Conservation (phyloP, 1,139 yeast species). For the Debaryomycetaceae sp. region DNA sequence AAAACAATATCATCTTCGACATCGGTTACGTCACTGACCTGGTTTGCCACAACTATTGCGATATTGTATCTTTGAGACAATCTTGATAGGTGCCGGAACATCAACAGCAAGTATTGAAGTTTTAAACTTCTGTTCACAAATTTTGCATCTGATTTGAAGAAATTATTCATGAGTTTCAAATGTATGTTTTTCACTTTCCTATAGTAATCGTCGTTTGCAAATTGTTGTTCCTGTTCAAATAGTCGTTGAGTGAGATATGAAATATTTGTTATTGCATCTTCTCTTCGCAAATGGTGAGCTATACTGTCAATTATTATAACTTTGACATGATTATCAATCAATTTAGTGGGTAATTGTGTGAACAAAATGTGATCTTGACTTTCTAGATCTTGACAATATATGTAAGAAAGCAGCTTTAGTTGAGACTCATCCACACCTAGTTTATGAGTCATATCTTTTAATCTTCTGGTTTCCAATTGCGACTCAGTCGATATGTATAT, state of each 20-base stretch:
- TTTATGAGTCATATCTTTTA: conserved; percentile 28
- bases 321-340: conserved; percentile 41
- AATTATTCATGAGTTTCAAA: conserved; percentile 24
- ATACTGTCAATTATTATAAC: conserved; percentile 73
- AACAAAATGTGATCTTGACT: conserved; percentile 69
- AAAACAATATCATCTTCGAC: conserved; percentile 8
- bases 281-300: conserved; percentile 81
- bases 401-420: conserved; percentile 53
- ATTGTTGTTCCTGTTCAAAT: conserved; percentile 17
- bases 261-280: conserved; percentile 39
- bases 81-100: conserved; percentile 48
- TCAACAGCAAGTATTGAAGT: conserved; percentile 37
- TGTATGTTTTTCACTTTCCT: conserved; percentile 22
- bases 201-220: conserved; percentile 15
- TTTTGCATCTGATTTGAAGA: conserved; percentile 21
- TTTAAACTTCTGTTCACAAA: conserved; percentile 34
- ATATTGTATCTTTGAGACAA: conserved; percentile 48
- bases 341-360: conserved; percentile 64
- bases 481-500: conserved; percentile 78
- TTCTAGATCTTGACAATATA: conserved; percentile 66
- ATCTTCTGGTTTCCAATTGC: conserved; percentile 60
- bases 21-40: conserved; percentile 62
- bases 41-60: conserved; percentile 75
- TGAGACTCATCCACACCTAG: conserved; percentile 19
- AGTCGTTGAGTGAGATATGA: conserved; percentile 22